Evolutionary conservation across 495 filamentous ascomycete genomes (phyloP), one percentile per base, ranked within the genome.

Genomic region (Ascobolus immersus): DNA sequence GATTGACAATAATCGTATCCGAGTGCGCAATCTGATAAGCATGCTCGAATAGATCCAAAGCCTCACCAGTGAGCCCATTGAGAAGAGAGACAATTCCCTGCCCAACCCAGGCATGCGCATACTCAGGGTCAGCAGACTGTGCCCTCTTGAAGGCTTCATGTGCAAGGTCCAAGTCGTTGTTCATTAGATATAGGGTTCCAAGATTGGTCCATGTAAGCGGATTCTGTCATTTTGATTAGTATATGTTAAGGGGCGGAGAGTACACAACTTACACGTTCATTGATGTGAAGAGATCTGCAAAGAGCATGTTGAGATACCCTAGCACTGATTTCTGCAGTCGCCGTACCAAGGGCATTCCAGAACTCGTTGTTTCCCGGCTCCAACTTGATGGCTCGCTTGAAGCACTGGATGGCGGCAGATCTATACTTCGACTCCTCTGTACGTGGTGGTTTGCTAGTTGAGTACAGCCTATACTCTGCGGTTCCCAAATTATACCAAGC

Each of bases 401-500:
- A 99, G 51, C 81, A 89, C 18, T 74, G 66, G 33, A 94, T 71
- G 15, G 84, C 64, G 15, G 79, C 71, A 9, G 42, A 18, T 11
- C 42, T 31, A 31, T 50, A 23, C 51, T 73, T 84, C 11, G 62
- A 66, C 2, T 53, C 35, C 17, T 40, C 23, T 10, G 47, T 29
- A 31, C n/a, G 14, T 7, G 4, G 9, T n/a, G n/a, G n/a, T n/a
- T n/a, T n/a, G n/a, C n/a, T n/a, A 2, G 58, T 45, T 18, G 59
- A 57, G 45, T 84, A 77, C 7, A 79, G 71, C 28, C 71, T 64
- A 48, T 86, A 71, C 52, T 99, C 86, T 4, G 77, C 74, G 72
- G 80, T 91, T 17, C 89, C 86, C 13, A 99, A 59, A 47, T 99
- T 99, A 51, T 84, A 99, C 64, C 84, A 90, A 1, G 81, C 77